Conservation (phyloP, 176 grass and related monocot species). For the Oropetium thomaeum region DNA sequence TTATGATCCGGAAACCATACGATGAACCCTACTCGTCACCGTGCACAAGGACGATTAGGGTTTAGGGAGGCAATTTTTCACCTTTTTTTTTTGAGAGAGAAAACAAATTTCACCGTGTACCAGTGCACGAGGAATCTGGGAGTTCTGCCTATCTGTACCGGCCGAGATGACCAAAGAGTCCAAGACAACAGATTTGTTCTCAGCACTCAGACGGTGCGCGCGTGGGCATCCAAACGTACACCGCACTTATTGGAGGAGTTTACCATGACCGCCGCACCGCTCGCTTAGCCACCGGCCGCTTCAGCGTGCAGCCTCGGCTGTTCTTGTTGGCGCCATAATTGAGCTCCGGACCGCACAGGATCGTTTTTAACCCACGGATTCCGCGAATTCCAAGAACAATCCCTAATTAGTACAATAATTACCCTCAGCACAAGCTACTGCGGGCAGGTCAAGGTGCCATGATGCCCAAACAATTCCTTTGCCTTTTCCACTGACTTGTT, state of each 20-base stretch:
- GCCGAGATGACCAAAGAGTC: not conserved
- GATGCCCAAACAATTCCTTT: not conserved
- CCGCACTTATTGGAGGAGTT: not conserved
- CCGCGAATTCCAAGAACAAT: not conserved
- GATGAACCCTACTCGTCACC: not conserved
- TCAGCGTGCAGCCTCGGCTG: not conserved
- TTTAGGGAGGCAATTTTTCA: not conserved
- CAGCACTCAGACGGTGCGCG: not conserved
- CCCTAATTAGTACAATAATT: slow-evolving; percentile 24
- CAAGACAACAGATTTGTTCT: not conserved
- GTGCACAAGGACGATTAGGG: not conserved
- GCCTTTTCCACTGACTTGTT: not conserved
- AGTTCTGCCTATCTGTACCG: not conserved
- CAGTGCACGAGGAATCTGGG: not conserved
- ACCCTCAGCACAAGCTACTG: not conserved
- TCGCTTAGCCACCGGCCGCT: not conserved
- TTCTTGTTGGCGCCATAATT: slow-evolving; percentile 34
- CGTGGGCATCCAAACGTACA: not conserved
- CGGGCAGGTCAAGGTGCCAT: not conserved
- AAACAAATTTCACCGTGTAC: not conserved
- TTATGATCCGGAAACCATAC: not conserved
- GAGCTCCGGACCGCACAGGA: not conserved
- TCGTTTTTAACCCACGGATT: not conserved
- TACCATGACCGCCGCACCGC: not conserved
- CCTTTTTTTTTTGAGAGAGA: no score